Evolutionary conservation across 371 early-diverging fungal species (phyloP).

Genomic region (Apophysomyces ossiformis): DNA sequence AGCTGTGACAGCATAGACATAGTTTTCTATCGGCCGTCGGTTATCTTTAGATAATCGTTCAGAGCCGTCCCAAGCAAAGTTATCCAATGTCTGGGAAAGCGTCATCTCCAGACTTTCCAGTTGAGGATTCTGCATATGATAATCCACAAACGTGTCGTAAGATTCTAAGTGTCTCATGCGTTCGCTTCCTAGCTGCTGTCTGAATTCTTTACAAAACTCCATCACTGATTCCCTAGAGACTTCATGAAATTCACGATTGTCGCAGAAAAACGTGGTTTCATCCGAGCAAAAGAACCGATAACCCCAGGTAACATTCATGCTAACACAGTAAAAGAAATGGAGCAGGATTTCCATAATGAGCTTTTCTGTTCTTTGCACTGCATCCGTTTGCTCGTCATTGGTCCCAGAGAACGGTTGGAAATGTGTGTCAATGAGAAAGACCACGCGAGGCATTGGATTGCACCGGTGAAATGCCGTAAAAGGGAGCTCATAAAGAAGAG

Average conservation of each 20-base stretch:
- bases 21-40: conserved; percentile 1
- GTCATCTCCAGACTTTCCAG: conserved; percentile 8
- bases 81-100: conserved; percentile 2
- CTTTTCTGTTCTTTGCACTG: neutral
- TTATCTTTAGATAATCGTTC: neutral
- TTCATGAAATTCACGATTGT: neutral
- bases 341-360: neutral
- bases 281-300: conserved; percentile 7
- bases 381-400: neutral
- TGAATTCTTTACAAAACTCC: conserved; percentile 3
- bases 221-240: neutral
- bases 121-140: neutral
- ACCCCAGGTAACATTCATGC: conserved; percentile 6
- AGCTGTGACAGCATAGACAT: neutral
- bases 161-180: neutral
- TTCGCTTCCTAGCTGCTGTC: neutral
- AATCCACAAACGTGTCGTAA: neutral
- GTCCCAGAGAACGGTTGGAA: conserved; percentile 3
- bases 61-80: neutral
- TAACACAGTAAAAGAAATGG: conserved; percentile 2
- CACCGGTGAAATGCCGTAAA: neutral
- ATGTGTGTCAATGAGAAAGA: neutral
- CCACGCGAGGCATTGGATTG: conserved; percentile 1
- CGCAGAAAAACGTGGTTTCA: neutral
- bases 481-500: neutral